Conservation (phyloP, 352 stramenopile species). For the Globisporangium recalcitrans region DNA sequence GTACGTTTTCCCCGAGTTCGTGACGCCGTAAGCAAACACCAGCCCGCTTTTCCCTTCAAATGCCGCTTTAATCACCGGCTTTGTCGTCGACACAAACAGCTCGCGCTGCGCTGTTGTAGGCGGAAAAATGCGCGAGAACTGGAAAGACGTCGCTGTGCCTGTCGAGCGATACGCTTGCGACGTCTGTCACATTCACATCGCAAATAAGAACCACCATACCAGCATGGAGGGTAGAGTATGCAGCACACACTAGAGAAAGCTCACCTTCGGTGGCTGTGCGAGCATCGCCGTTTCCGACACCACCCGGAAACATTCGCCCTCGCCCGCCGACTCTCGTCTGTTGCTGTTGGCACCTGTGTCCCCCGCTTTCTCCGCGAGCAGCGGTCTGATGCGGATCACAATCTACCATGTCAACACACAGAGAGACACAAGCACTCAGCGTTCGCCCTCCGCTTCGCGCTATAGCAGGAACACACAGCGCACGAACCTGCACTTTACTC, state of each 20-base stretch:
- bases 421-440: neutral
- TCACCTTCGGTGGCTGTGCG: slow-evolving; percentile 51
- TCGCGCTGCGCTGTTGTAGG: slow-evolving; percentile 77
- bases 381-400: slow-evolving; percentile 64
- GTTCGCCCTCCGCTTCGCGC: neutral
- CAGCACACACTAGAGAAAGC: neutral
- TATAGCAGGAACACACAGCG: neutral
- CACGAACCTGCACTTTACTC: slow-evolving; percentile 22
- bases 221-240: neutral
- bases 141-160: slow-evolving; percentile 68
- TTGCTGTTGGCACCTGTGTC: neutral
- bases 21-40: slow-evolving; percentile 98
- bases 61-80: slow-evolving; percentile 88
- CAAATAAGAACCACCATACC: neutral
- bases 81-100: slow-evolving; percentile 89
- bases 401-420: slow-evolving; percentile 25
- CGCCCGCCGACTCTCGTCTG: neutral
- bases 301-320: slow-evolving; percentile 62
- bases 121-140: slow-evolving; percentile 85
- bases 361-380: slow-evolving; percentile 12
- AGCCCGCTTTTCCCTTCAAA: slow-evolving; percentile 86
- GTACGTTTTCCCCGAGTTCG: slow-evolving; percentile 98
- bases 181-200: slow-evolving; percentile 18
- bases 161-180: slow-evolving; percentile 73
- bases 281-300: slow-evolving; percentile 57